phyloP scores from a whole-genome alignment of 2,329 filamentous ascomycete species.

The Phialophora chinensis region DNA sequence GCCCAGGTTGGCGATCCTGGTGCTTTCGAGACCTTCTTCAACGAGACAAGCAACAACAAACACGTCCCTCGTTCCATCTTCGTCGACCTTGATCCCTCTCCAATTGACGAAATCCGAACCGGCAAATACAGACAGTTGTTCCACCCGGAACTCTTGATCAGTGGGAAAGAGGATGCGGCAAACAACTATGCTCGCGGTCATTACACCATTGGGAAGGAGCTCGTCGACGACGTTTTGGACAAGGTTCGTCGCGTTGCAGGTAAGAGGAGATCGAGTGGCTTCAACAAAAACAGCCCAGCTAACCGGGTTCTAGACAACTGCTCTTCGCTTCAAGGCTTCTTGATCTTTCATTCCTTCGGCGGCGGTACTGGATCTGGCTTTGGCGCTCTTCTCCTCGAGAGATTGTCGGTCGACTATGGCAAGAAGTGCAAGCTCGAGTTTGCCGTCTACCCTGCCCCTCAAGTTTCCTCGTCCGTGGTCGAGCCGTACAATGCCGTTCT shows the following conservation, averaged over 20 bases:
- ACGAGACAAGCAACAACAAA: slow-evolving; percentile 67
- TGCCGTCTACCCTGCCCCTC: slow-evolving; percentile 68
- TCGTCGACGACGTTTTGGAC: slow-evolving; percentile 68
- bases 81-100: slow-evolving; percentile 69
- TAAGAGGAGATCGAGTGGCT: slow-evolving; percentile 44
- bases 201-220: slow-evolving; percentile 72
- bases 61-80: slow-evolving; percentile 72
- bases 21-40: slow-evolving; percentile 71
- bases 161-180: slow-evolving; percentile 71
- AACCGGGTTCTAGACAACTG: slow-evolving; percentile 62
- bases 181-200: slow-evolving; percentile 74
- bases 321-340: slow-evolving; percentile 69
- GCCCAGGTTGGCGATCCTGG: slow-evolving; percentile 60
- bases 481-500: slow-evolving; percentile 70
- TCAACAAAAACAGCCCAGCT: slow-evolving; percentile 14
- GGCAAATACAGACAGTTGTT: slow-evolving; percentile 68
- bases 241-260: slow-evolving; percentile 68
- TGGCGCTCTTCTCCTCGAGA: slow-evolving; percentile 68
- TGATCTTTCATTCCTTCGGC: slow-evolving; percentile 72
- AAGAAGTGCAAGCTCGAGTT: slow-evolving; percentile 74
- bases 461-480: slow-evolving; percentile 69
- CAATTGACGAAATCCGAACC: slow-evolving; percentile 71
- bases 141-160: slow-evolving; percentile 70
- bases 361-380: slow-evolving; percentile 72
- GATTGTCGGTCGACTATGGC: slow-evolving; percentile 68